Evolutionary conservation across 2,329 filamentous ascomycete species (phyloP).

Genomic region (Neonectria magnoliae): DNA sequence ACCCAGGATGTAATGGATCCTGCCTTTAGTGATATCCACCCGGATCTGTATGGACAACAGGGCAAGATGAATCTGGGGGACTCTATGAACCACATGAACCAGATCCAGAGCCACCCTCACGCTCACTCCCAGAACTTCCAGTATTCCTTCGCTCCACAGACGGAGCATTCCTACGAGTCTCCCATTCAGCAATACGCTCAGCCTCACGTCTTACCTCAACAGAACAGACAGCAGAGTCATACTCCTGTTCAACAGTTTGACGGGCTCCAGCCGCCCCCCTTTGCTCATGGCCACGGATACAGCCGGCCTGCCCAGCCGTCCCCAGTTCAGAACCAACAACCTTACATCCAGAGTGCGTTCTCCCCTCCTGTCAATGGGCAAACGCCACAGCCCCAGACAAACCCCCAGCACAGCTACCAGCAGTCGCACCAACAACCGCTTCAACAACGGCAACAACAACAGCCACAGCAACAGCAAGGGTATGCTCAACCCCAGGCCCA

Average conservation of each 20-base stretch:
- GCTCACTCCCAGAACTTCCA: slow-evolving; percentile 47
- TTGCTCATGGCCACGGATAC: slow-evolving; percentile 41
- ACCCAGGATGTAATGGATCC: slow-evolving; percentile 51
- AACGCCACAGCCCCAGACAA: slow-evolving; percentile 38
- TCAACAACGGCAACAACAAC: slow-evolving; percentile 37
- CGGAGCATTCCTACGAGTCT: slow-evolving; percentile 46
- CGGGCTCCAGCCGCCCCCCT: slow-evolving; percentile 38
- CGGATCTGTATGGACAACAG: slow-evolving; percentile 51
- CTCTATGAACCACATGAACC: slow-evolving; percentile 44
- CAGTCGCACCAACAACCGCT: slow-evolving; percentile 36
- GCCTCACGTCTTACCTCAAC: slow-evolving; percentile 47
- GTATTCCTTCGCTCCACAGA: slow-evolving; percentile 48
- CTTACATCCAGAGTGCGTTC: slow-evolving; percentile 39
- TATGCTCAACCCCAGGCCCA: slow-evolving; percentile 32
- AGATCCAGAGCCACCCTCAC: slow-evolving; percentile 46
- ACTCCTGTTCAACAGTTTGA: slow-evolving; percentile 48
- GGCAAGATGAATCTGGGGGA: slow-evolving; percentile 45
- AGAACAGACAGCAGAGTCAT: slow-evolving; percentile 46
- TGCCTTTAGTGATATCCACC: slow-evolving; percentile 49
- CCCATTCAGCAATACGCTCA: slow-evolving; percentile 47
- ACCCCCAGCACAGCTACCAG: slow-evolving; percentile 36
- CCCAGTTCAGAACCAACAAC: slow-evolving; percentile 43
- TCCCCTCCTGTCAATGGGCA: slow-evolving; percentile 42
- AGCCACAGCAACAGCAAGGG: slow-evolving; percentile 29
- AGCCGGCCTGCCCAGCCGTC: slow-evolving; percentile 43